Conservation (phyloP, 768 basidiomycete genomes). For the Boletus rubroflammeus region DNA sequence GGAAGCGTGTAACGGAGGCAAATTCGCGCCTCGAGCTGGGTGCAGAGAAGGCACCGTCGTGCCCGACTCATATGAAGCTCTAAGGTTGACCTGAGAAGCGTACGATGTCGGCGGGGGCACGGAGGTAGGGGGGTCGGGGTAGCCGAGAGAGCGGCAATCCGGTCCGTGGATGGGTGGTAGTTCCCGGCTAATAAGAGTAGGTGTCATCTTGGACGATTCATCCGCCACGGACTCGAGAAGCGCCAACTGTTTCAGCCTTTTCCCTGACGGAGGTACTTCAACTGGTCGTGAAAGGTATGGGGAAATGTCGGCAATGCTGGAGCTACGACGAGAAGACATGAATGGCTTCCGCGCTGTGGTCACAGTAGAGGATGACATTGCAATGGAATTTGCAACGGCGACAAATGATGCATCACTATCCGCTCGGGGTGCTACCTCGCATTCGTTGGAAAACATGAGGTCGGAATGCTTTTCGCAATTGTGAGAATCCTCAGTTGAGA, state of each 20-base stretch:
- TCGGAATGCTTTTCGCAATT: slow-evolving; percentile 4
- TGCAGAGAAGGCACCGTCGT: slow-evolving; percentile 2
- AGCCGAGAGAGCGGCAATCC: neutral
- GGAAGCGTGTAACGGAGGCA: neutral
- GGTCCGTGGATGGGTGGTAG: slow-evolving; percentile 13
- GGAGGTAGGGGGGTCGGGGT: slow-evolving; percentile 25
- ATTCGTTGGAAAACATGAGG: neutral
- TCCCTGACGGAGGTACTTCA: slow-evolving; percentile 55
- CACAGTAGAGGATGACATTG: slow-evolving; percentile 10
- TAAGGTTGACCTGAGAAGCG: slow-evolving; percentile 18
- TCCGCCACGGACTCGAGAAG: slow-evolving; percentile 69
- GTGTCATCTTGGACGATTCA: slow-evolving; percentile 65
- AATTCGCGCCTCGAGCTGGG: slow-evolving; percentile 7
- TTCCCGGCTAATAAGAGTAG: slow-evolving; percentile 32
- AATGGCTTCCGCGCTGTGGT: slow-evolving; percentile 20
- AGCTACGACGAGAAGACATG: slow-evolving; percentile 33
- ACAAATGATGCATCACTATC: slow-evolving; percentile 10
- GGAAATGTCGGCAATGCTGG: slow-evolving; percentile 62
- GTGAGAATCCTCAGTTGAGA: slow-evolving; percentile 2
- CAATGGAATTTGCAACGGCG: neutral
- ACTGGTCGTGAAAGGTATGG: slow-evolving; percentile 59
- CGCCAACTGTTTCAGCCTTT: slow-evolving; percentile 65
- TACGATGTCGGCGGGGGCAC: slow-evolving; percentile 27
- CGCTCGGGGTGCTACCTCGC: neutral
- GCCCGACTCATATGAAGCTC: slow-evolving; percentile 37